phyloP scores from a whole-genome alignment of 306 rosid genomes.

The Acacia melanoxylon region DNA sequence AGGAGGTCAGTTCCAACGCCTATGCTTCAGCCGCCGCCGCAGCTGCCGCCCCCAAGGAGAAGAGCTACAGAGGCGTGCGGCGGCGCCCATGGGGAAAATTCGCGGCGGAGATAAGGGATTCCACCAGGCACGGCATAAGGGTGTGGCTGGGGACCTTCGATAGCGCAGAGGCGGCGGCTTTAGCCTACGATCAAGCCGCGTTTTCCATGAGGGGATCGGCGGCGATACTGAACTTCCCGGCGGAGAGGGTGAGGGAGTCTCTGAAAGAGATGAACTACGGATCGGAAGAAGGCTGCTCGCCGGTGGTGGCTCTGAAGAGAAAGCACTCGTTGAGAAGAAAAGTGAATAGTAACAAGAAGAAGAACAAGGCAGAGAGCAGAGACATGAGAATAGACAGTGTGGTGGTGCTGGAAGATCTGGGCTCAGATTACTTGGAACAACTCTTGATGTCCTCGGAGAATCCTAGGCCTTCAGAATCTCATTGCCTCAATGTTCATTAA shows the following conservation, averaged over 20 bases:
- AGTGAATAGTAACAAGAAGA: slow-evolving; percentile 39
- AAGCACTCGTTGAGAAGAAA: slow-evolving; percentile 85
- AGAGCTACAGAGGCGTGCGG: slow-evolving; percentile 76
- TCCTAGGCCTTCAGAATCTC: slow-evolving; percentile 29
- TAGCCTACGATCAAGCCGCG: slow-evolving; percentile 96
- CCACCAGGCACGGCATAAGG: slow-evolving; percentile 76
- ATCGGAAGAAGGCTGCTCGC: slow-evolving; percentile 66
- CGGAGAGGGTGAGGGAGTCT: slow-evolving; percentile 74
- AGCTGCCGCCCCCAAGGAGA: slow-evolving; percentile 39
- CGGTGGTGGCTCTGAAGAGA: slow-evolving; percentile 84
- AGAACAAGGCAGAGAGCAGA: slow-evolving; percentile 34
- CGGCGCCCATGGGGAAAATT: slow-evolving; percentile 95
- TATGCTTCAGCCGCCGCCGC: background rate
- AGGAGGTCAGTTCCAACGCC: slow-evolving; percentile 52
- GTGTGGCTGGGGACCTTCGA: slow-evolving; percentile 98
- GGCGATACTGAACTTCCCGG: slow-evolving; percentile 80
- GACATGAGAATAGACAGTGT: slow-evolving; percentile 58
- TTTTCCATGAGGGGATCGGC: slow-evolving; percentile 81
- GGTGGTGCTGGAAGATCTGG: slow-evolving; percentile 88
- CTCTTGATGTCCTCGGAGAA: slow-evolving; percentile 58
- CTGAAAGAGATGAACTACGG: slow-evolving; percentile 59
- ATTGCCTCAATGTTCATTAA: background rate
- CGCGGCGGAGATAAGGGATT: slow-evolving; percentile 94
- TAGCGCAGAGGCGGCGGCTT: slow-evolving; percentile 87
- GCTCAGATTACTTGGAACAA: slow-evolving; percentile 89